Conservation (phyloP, 148 eudicot genomes). For the Rhododendron griersonianum region DNA sequence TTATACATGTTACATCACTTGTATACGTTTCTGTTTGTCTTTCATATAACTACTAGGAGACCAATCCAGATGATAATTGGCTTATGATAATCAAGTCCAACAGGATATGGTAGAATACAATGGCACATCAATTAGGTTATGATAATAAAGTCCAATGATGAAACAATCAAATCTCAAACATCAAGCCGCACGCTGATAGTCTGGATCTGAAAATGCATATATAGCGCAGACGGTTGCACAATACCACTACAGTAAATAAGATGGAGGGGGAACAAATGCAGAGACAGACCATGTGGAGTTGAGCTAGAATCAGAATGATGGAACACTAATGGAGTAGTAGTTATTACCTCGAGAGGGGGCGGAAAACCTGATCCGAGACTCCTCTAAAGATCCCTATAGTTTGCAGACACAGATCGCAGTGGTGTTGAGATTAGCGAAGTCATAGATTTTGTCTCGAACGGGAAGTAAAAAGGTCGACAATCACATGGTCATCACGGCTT, state of each 20-base stretch:
- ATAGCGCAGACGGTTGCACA: background rate
- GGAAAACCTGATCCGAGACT: conserved; percentile 1
- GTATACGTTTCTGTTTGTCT: background rate
- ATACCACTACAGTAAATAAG: background rate
- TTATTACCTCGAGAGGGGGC: conserved; percentile 1
- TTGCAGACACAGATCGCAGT: background rate
- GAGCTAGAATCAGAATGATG: background rate
- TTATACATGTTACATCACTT: background rate
- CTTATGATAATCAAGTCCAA: background rate
- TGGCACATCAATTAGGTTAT: background rate
- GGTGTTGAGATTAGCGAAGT: background rate
- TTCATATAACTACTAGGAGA: background rate
- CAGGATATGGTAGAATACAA: background rate
- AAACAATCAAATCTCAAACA: background rate
- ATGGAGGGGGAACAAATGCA: background rate
- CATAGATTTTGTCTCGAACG: background rate
- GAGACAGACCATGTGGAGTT: background rate
- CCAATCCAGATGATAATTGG: background rate
- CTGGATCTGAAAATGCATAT: background rate
- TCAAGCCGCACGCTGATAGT: background rate
- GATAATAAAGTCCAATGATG: background rate
- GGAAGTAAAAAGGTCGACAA: background rate
- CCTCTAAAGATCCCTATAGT: background rate
- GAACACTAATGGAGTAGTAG: background rate
- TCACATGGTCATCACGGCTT: background rate